These are phyloP conservation scores for Leucogyrophana mollusca DNA, from an alignment of 768 basidiomycete genomes.

Conservation along the genomic window DNA sequence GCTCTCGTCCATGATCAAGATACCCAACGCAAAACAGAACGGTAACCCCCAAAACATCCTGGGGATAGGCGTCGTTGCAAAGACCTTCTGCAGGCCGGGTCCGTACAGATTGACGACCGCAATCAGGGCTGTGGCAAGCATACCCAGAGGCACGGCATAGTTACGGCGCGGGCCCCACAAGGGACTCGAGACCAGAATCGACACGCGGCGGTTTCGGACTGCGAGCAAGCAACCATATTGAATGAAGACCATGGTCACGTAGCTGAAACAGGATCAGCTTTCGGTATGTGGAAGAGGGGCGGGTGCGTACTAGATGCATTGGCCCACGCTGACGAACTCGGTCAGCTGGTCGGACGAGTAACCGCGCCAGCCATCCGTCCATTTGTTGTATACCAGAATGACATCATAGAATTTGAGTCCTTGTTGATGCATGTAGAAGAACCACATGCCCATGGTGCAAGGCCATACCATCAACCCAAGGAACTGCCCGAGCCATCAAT, in stretches of 20 bases:
- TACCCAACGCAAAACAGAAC: constrained; percentile 33
- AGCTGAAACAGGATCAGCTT: constrained; percentile 18
- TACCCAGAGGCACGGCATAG: constrained; percentile 28
- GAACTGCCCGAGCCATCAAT: constrained; percentile 26
- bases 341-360: constrained; percentile 26
- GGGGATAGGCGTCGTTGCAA: constrained; percentile 32
- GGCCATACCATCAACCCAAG: constrained; percentile 45
- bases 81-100: constrained; percentile 20
- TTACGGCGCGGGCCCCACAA: constrained; percentile 40
- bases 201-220: constrained; percentile 28
- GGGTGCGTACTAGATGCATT: constrained; percentile 39
- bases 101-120: constrained; percentile 36
- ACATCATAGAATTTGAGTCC: constrained; percentile 33
- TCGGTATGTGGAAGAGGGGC: background rate
- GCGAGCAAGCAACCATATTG: constrained; percentile 24
- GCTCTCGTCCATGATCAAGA: constrained; percentile 36
- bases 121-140: constrained; percentile 29
- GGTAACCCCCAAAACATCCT: constrained; percentile 41
- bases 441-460: constrained; percentile 41
- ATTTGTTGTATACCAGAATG: constrained; percentile 38
- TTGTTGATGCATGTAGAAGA: constrained; percentile 36
- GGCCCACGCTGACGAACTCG: constrained; percentile 37
- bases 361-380: constrained; percentile 36
- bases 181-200: constrained; percentile 23
- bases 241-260: constrained; percentile 32